These are phyloP conservation scores for Trichoderma koningii DNA, from an alignment of 2,329 filamentous ascomycete genomes.

Conservation along the genomic window DNA sequence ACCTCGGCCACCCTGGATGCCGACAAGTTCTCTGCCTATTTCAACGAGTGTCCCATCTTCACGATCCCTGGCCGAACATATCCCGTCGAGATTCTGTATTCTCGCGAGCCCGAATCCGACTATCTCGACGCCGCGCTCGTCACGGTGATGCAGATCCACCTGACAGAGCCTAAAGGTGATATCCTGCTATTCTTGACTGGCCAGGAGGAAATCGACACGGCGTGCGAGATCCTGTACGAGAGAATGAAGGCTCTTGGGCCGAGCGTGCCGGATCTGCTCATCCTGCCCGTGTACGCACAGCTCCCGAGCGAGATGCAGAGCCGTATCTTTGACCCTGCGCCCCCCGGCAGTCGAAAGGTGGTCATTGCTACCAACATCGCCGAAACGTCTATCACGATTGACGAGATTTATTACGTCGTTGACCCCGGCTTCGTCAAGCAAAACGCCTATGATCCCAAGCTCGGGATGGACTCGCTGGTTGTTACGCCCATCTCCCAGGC, in stretches of 20 bases:
- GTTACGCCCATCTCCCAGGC: conserved; percentile 97
- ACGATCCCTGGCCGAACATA: conserved; percentile 94
- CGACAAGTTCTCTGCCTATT: conserved; percentile 96
- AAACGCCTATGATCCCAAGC: conserved; percentile 93
- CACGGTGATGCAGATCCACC: conserved; percentile 97
- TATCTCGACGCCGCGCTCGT: conserved; percentile 93
- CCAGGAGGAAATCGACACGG: conserved; percentile 96
- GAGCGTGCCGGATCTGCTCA: conserved; percentile 85
- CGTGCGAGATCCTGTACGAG: conserved; percentile 88
- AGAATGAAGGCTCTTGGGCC: conserved; percentile 95
- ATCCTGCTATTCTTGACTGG: conserved; percentile 97
- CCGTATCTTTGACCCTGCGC: conserved; percentile 90
- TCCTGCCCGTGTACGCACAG: conserved; percentile 94
- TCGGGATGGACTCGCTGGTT: conserved; percentile 95
- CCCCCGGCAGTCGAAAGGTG: conserved; percentile 82
- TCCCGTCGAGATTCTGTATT: conserved; percentile 95
- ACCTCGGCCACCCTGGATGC: conserved; percentile 96
- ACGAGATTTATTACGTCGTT: conserved; percentile 95
- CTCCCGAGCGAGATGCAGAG: conserved; percentile 93
- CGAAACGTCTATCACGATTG: conserved; percentile 96
- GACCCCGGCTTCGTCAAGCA: conserved; percentile 98
- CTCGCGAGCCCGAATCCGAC: conserved; percentile 89
- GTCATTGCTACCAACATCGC: conserved; percentile 98
- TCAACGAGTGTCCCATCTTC: conserved; percentile 94
- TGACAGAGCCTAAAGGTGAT: conserved; percentile 88